Conservation (phyloP, 345 rosid genomes). For the Streptanthus diversifolius region DNA sequence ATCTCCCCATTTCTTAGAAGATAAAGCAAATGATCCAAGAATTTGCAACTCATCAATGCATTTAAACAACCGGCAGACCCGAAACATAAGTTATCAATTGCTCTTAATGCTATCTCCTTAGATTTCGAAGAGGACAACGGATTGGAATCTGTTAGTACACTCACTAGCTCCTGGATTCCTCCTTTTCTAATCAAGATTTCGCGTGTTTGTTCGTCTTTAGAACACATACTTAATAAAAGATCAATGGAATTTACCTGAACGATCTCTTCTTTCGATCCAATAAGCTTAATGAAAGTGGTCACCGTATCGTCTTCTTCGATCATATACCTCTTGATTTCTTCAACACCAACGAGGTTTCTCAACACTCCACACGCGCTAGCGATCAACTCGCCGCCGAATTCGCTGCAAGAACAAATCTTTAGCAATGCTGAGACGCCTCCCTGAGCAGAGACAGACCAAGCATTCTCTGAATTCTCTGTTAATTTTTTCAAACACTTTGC, state of each 20-base stretch:
- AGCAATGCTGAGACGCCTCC: constrained; percentile 87
- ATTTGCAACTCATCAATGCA: constrained; percentile 48
- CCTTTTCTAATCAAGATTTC: constrained; percentile 57
- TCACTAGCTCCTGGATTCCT: constrained; percentile 55
- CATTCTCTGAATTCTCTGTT: constrained; percentile 80
- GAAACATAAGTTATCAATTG: constrained; percentile 72
- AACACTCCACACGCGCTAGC: constrained; percentile 63
- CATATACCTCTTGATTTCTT: constrained; percentile 82
- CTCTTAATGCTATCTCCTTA: constrained; percentile 59
- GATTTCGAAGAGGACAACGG: constrained; percentile 49
- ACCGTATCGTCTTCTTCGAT: constrained; percentile 67
- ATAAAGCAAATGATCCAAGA: constrained; percentile 52
- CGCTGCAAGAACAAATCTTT: constrained; percentile 52
- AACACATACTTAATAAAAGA: constrained; percentile 56
- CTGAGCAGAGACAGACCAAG: constrained; percentile 93
- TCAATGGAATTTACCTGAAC: constrained; percentile 73
- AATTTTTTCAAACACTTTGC: constrained; percentile 59
- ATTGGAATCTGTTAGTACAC: constrained; percentile 53
- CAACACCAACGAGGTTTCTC: constrained; percentile 73
- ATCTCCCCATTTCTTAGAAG: constrained; percentile 61
- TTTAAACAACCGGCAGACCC: constrained; percentile 42
- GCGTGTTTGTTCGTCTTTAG: constrained; percentile 59
- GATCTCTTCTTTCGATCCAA: constrained; percentile 59
- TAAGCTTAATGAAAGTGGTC: constrained; percentile 56
- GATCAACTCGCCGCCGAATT: constrained; percentile 45